Conservation (phyloP, 352 stramenopile genomes). For the Phytophthora nicotianae region DNA sequence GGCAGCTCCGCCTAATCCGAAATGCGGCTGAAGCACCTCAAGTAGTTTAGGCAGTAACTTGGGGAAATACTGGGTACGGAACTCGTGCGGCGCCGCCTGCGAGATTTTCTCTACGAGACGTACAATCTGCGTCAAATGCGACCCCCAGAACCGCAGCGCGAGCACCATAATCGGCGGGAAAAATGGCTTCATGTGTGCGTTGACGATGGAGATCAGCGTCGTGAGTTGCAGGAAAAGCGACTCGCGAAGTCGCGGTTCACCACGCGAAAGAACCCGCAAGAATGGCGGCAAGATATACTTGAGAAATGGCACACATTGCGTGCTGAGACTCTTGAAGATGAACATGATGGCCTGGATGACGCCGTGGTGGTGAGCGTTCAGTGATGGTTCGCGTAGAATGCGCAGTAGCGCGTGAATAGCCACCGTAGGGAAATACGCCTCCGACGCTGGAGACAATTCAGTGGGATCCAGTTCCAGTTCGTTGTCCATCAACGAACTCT, state of each 20-base stretch:
- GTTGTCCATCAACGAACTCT: conserved; percentile 64
- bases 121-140: conserved; percentile 96
- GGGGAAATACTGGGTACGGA: conserved; percentile 87
- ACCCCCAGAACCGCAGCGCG: conserved; percentile 96
- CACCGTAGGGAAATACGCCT: conserved; percentile 98
- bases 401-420: conserved; percentile 96
- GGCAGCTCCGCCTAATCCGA: conserved; percentile 68
- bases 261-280: conserved; percentile 91
- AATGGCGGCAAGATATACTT: conserved; percentile 98
- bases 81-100: conserved; percentile 74
- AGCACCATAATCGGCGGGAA: conserved; percentile 97
- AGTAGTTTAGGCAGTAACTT: conserved; percentile 90
- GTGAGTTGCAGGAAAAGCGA: conserved; percentile 97
- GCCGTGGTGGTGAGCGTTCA: conserved; percentile 95
- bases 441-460: conserved; percentile 72
- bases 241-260: conserved; percentile 93
- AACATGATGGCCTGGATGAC: conserved; percentile 99
- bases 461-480: conserved; percentile 74
- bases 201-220: conserved; percentile 95
- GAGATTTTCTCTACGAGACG: conserved; percentile 93
- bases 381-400: conserved; percentile 95
- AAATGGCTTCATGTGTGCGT: conserved; percentile 96
- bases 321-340: conserved; percentile 97
- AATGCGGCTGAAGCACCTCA: conserved; percentile 83
- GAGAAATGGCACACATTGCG: conserved; percentile 96